A percentile compares a stretch with the other conserved stretches of the same genome.
Evolutionary conservation across 2,329 filamentous ascomycete species (phyloP).

Genomic region (Venturia pyrina): DNA sequence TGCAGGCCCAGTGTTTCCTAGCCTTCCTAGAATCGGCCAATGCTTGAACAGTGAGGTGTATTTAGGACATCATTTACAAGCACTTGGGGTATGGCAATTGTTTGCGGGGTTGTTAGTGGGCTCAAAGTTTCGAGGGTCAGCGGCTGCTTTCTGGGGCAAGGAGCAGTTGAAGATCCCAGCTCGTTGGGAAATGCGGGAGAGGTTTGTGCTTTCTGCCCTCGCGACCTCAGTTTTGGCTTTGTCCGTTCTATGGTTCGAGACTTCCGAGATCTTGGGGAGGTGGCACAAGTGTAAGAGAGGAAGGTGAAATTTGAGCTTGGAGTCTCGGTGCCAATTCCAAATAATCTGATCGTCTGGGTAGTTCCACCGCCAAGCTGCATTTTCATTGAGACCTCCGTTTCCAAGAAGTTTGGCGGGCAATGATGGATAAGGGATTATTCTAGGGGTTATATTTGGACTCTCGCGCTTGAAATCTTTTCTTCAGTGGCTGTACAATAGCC

Average conservation of each 20-base stretch:
- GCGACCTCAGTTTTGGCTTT: neutral
- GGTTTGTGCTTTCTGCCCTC: neutral
- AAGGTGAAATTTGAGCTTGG: neutral
- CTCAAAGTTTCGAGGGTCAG: neutral
- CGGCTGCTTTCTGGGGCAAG: neutral
- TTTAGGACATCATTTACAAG: neutral
- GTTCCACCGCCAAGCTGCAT: neutral
- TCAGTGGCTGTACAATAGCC: too few relatives aligned
- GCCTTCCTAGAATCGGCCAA: neutral
- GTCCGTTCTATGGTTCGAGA: neutral
- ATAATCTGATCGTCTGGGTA: neutral
- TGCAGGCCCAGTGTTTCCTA: neutral
- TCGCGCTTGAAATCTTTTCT: too few relatives aligned
- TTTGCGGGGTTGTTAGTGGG: neutral
- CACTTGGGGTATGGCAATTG: neutral
- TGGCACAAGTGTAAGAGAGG: neutral
- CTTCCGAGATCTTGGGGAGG: neutral
- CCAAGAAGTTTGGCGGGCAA: neutral
- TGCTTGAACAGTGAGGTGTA: neutral
- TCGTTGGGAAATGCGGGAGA: neutral
- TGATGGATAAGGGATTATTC: neutral
- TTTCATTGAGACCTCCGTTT: neutral
- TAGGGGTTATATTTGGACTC: too few relatives aligned
- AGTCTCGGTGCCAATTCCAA: neutral
- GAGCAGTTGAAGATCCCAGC: neutral